phyloP scores from a whole-genome alignment of 2,329 filamentous ascomycete genomes.

The Monosporascus sp. region DNA sequence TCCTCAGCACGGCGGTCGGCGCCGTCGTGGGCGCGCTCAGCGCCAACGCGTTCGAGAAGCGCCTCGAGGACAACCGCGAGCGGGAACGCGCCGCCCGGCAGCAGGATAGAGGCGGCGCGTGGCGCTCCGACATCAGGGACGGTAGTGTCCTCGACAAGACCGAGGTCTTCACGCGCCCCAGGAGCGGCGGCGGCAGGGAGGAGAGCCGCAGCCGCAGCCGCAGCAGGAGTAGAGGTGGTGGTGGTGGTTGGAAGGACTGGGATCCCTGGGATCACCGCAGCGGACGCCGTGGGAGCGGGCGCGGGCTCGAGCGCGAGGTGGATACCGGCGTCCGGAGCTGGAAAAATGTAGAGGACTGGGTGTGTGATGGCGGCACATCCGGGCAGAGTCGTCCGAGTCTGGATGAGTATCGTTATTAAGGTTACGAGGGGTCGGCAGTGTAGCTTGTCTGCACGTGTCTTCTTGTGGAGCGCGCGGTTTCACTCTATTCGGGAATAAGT shows the following conservation, averaged over 20 bases:
- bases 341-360: constrained; percentile 29
- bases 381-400: constrained; percentile 6
- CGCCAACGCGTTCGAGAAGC: constrained; percentile 36
- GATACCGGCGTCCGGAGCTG: constrained; percentile 26
- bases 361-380: constrained; percentile 18
- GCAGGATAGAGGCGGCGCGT: constrained; percentile 21
- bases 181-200: constrained; percentile 7
- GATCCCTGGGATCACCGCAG: constrained; percentile 9
- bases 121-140: constrained; percentile 7
- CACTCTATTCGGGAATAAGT: too few relatives aligned
- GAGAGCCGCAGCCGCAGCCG: background rate
- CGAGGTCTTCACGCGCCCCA: constrained; percentile 18
- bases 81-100: constrained; percentile 17
- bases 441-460: too few relatives aligned
- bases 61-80: constrained; percentile 24
- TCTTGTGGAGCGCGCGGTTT: too few relatives aligned
- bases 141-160: constrained; percentile 12
- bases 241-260: constrained; percentile 10
- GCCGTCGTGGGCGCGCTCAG: constrained; percentile 52
- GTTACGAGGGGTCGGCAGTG: too few relatives aligned
- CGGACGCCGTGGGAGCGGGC: constrained; percentile 6
- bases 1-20: constrained; percentile 48
- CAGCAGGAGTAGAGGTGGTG: constrained; percentile 1
- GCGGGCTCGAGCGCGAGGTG: constrained; percentile 21
- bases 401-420: constrained; percentile 16